Base-by-base conservation (phyloP, 2,329 filamentous ascomycete genomes). In the Tricladium varicosporioides region DNA sequence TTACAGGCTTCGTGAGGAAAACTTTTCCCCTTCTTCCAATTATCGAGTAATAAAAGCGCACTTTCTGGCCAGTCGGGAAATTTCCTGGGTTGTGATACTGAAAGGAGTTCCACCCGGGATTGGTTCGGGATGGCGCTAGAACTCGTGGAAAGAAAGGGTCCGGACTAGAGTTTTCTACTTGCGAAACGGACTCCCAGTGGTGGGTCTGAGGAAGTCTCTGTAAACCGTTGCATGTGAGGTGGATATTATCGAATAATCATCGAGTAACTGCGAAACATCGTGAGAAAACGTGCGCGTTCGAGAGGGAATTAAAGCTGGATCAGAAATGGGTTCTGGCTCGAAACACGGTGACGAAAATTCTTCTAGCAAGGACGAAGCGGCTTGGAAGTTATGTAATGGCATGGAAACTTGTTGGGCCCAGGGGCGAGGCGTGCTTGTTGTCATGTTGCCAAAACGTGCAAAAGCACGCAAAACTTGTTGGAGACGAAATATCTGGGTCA, bases 231-330 rank as follows among this genome's bases (percentile, higher is more conserved):
- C 18, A 18, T 14, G 43, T 14, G 27, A 50, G 31, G 58, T 64
- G 62, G 62, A 62, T 64, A 53, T 58, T 42, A 42, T 64, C 58
- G 62, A 64, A 54, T 64, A 61, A 64, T 62, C 16, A 32, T 62
- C 60, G 58, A 61, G 60, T 60, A 61, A 62, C 32, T 10, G 7
- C 33, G 36, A 54, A 49, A 44, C 51, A 47, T 40, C 42, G 51
- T 22, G 36, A 45, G 51, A 49, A 32, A 48, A 48, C 14, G 19
- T n/a, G 13, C 19, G 8, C 18, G 7, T 27, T 31, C 13, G 42
- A 45, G 48, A 52, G 18, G 33, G 36, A 16, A 48, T 48, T 16
- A 13, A 19, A 32, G 9, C 15, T 22, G 16, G 40, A 53, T n/a
- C 10, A n/a, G 40, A 33, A 11, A 13, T 46, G 8, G 5, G 13